Evolutionary conservation across 305 asterid genomes (phyloP).

Genomic region (Solanum hybrid): DNA sequence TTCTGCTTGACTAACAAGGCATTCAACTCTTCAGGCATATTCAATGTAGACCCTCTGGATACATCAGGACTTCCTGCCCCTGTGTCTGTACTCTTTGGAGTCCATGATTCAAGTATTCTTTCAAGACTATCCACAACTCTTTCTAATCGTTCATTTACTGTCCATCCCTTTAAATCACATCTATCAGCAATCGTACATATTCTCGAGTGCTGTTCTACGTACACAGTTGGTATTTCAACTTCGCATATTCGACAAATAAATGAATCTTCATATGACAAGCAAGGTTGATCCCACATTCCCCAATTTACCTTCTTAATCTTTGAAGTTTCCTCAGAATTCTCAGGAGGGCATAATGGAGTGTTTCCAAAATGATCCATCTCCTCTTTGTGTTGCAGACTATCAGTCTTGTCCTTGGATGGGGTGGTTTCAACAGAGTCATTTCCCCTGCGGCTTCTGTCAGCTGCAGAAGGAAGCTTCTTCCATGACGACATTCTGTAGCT

Average conservation of each 20-base stretch:
- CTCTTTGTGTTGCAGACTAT: conserved; percentile 30
- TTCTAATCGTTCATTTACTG: conserved; percentile 75
- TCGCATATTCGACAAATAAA: conserved; percentile 97
- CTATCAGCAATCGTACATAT: conserved; percentile 94
- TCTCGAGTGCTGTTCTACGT: conserved; percentile 93
- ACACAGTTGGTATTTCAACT: conserved; percentile 90
- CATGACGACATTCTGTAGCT: conserved; percentile 79
- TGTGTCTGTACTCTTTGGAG: conserved; percentile 44
- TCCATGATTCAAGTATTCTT: conserved; percentile 82
- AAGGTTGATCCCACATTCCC: conserved; percentile 83
- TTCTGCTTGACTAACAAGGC: conserved; percentile 40
- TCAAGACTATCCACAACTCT: conserved; percentile 91
- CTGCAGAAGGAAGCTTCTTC: conserved; percentile 87
- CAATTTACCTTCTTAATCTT: conserved; percentile 42
- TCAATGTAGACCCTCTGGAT: conserved; percentile 32
- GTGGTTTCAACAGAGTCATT: conserved; percentile 36
- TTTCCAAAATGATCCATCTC: conserved; percentile 31
- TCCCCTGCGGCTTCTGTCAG: conserved; percentile 49
- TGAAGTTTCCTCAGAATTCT: conserved; percentile 38
- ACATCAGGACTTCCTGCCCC: conserved; percentile 58
- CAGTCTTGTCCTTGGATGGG: conserved; percentile 35
- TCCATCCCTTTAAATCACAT: conserved; percentile 94
- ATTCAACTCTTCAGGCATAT: conserved; percentile 40
- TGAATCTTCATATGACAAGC: conserved; percentile 69
- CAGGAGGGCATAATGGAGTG: conserved; percentile 29